Conservation (phyloP, 768 basidiomycete species). For the Serendipita indica region DNA sequence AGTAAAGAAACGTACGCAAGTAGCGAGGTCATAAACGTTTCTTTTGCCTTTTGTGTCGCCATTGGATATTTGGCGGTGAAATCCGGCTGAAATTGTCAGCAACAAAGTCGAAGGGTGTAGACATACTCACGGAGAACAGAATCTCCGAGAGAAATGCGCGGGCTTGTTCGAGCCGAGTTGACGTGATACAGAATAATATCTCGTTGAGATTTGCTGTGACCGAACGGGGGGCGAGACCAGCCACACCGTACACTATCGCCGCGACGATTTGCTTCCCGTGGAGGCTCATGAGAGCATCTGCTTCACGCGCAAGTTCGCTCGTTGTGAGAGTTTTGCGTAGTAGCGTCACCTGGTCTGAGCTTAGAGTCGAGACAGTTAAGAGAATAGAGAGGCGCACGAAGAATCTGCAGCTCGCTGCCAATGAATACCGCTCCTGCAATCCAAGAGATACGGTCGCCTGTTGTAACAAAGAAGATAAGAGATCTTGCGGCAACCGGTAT, state of each 20-base stretch:
- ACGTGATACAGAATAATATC: conserved; percentile 51
- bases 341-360: conserved; percentile 36
- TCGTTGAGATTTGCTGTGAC: conserved; percentile 75
- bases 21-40: neutral
- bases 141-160: conserved; percentile 61
- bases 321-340: conserved; percentile 51
- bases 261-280: conserved; percentile 58
- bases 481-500: conserved; percentile 45
- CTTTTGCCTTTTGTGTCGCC: conserved; percentile 1
- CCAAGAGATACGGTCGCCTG: conserved; percentile 52
- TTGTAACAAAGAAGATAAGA: conserved; percentile 52
- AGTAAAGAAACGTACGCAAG: neutral
- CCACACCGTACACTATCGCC: conserved; percentile 65
- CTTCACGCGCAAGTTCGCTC: conserved; percentile 43
- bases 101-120: neutral
- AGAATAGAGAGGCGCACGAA: conserved; percentile 36
- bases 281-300: conserved; percentile 33
- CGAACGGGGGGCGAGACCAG: conserved; percentile 69
- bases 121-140: conserved; percentile 39
- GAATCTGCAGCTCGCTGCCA: conserved; percentile 70
- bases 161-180: conserved; percentile 38
- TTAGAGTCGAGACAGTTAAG: neutral
- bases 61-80: neutral
- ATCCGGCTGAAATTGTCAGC: neutral
- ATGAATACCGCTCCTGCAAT: conserved; percentile 71